Evolutionary conservation across 176 grass and related monocot species (phyloP), one percentile per base, ranked within the genome.

Genomic region (Carex littledalei): DNA sequence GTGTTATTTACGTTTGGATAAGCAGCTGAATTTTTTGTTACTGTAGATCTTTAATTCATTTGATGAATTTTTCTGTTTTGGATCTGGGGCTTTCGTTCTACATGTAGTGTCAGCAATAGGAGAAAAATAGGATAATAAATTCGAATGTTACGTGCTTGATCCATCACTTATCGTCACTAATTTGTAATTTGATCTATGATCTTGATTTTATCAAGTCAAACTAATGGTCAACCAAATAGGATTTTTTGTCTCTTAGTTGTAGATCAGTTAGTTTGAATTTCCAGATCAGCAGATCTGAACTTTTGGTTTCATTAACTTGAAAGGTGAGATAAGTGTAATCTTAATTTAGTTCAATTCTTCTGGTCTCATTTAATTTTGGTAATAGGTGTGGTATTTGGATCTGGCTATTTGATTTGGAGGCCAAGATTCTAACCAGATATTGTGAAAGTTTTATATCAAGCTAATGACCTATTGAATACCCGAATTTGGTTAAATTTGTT

Each of bases 41-140:
- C 13, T 80, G 26, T 80, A 60, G 78, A 80, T 80, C 78, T 59
- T 62, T 78, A 18, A 62, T 10, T 80, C 8, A 37, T 21, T 26
- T 82, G 35, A 22, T 65, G 79, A 82, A 80, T 82, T 60, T 59
- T 73, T 6, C 69, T 50, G n/a, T 74, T 70, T 49, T 43, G 58
- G 58, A 81, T 64, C 55, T 62, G 10, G 24, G 56, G 37, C 34
- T 37, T 81, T 17, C 57, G 3, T 63, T 78, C 50, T 20, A 39
- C 4, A 17, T 35, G 11, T 67, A 67, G 13, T 34, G 11, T n/a
- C 15, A 69, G 32, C 15, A 1, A 12, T 50, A 22, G 43, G 70
- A 12, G 43, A 3, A 6, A 13, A 21, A 13, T 50, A 14, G 41
- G 18, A 74, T 74, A 10, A 50, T 22, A 14, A 67, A 50, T 24